Percentiles rank a stretch among this genome's conserved stretches.
These are phyloP conservation scores for Turnera subulata DNA, from an alignment of 345 rosid species.

Conservation along the genomic window DNA sequence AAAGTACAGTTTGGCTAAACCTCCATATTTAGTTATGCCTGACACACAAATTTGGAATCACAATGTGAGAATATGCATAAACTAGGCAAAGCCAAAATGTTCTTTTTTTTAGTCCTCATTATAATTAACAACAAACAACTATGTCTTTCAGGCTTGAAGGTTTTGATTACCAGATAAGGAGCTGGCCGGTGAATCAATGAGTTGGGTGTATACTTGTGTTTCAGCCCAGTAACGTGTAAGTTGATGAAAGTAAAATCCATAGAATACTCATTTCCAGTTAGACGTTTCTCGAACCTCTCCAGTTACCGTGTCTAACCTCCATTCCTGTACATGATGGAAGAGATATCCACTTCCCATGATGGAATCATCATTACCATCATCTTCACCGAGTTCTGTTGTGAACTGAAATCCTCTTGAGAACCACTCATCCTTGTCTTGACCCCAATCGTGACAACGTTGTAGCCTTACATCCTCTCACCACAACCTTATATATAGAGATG, in stretches of 20 bases:
- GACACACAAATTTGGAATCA: background rate
- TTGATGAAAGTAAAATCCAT: conserved; percentile 28
- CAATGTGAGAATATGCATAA: background rate
- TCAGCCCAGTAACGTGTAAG: background rate
- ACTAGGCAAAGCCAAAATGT: background rate
- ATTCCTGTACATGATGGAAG: conserved; percentile 30
- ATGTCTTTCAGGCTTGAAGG: no score
- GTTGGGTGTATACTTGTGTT: conserved; percentile 12
- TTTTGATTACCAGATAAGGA: conserved; percentile 2
- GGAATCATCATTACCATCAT: background rate
- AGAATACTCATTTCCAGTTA: conserved; percentile 27
- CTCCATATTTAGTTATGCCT: conserved; percentile 17
- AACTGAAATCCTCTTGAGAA: conserved; percentile 14
- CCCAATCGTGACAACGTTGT: conserved; percentile 29
- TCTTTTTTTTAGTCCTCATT: no score
- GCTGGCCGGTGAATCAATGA: conserved; percentile 16
- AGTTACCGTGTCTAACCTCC: conserved; percentile 39
- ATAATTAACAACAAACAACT: background rate
- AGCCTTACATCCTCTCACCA: conserved; percentile 41
- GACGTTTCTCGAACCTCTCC: conserved; percentile 36
- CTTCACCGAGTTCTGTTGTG: background rate
- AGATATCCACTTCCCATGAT: conserved; percentile 9
- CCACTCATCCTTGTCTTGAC: conserved; percentile 30
- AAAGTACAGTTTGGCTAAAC: conserved; percentile 13
- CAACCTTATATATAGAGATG: conserved; percentile 19